phyloP scores from a whole-genome alignment of 2,329 filamentous ascomycete genomes.

The Penicillium sp. region DNA sequence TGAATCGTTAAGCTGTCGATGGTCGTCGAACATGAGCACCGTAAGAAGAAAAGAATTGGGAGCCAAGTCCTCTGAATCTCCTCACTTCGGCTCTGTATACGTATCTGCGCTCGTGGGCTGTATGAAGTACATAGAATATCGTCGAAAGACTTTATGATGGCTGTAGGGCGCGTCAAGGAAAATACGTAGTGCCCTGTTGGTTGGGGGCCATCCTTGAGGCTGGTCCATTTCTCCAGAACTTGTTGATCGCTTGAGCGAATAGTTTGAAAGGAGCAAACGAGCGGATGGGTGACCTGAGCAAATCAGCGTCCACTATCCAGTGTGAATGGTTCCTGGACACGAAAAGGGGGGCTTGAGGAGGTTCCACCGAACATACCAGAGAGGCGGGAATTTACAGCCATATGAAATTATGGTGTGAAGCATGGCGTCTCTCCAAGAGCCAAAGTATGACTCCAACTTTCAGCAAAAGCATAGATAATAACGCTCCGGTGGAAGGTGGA shows the following conservation, averaged over 20 bases:
- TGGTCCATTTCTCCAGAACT: background rate
- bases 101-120: background rate
- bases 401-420: background rate
- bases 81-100: background rate
- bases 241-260: background rate
- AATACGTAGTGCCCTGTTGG: background rate
- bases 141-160: background rate
- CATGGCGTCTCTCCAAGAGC: background rate
- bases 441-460: background rate
- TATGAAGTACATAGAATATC: background rate
- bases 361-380: constrained; percentile 9
- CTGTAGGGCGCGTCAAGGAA: background rate
- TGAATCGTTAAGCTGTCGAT: background rate
- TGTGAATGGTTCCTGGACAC: constrained; percentile 5
- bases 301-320: background rate
- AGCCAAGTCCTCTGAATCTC: constrained; percentile 8
- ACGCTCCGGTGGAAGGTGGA: background rate
- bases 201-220: background rate
- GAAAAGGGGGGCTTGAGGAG: constrained; percentile 1
- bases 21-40: background rate
- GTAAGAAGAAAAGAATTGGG: background rate
- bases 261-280: background rate
- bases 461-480: background rate
- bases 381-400: constrained; percentile 7
- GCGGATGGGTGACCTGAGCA: background rate